Percentiles rank a stretch among this genome's conserved stretches.
Conservation (phyloP, 306 rosid genomes). For the Trichosanthes cucumerina region DNA sequence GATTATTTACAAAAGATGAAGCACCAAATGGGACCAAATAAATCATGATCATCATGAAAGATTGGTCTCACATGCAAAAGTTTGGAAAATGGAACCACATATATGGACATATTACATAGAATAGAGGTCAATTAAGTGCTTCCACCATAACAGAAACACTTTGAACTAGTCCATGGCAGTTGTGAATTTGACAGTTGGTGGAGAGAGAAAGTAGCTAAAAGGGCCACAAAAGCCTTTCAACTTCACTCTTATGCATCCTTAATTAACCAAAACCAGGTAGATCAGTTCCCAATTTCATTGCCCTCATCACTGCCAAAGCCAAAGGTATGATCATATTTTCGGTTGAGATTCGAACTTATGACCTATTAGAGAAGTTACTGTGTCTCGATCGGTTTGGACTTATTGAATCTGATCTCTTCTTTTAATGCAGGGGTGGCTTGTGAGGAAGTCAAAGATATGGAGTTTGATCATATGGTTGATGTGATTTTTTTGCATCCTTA, state of each 20-base stretch:
- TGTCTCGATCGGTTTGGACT: neutral
- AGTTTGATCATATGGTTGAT: constrained; percentile 16
- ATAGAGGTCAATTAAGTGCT: constrained; percentile 13
- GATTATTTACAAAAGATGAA: neutral
- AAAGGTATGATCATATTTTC: neutral
- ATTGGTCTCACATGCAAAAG: constrained; percentile 9
- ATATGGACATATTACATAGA: neutral
- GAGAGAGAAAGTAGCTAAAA: constrained; percentile 15
- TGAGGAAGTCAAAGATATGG: neutral
- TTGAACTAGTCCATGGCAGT: constrained; percentile 29
- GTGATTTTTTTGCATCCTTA: constrained; percentile 17
- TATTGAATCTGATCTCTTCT: neutral
- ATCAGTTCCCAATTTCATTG: neutral
- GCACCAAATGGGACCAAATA: constrained; percentile 7
- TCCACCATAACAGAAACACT: constrained; percentile 12
- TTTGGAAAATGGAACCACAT: neutral
- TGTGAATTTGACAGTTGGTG: constrained; percentile 16
- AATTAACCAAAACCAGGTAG: neutral
- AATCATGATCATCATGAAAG: neutral
- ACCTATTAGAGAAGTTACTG: neutral
- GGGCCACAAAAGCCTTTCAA: constrained; percentile 13
- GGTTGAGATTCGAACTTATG: neutral
- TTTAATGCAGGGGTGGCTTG: constrained; percentile 8
- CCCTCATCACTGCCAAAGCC: neutral
- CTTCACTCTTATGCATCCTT: constrained; percentile 16